Conservation (phyloP, 164 flowering plant species). For the Vitis rupestris region DNA sequence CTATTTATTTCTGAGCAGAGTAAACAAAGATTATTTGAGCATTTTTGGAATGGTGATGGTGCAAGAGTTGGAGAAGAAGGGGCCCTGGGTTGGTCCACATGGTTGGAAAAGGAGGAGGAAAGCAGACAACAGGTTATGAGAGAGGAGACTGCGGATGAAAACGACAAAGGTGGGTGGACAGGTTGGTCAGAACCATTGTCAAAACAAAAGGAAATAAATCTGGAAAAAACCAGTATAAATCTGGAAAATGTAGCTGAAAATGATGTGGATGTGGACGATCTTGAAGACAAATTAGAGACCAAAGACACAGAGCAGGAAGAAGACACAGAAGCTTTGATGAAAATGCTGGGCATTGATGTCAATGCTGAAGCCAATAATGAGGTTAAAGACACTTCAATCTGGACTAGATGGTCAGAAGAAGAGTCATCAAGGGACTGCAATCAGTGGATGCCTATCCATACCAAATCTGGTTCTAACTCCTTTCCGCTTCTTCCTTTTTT, state of each 20-base stretch:
- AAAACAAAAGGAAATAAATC: constrained; percentile 21
- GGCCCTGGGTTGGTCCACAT: constrained; percentile 88
- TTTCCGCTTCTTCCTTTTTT: constrained; percentile 7
- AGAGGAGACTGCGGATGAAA: constrained; percentile 43
- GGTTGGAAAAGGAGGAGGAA: constrained; percentile 94
- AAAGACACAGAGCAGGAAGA: constrained; percentile 52
- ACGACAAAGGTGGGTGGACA: constrained; percentile 89
- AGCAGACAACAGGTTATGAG: constrained; percentile 52
- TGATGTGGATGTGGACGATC: constrained; percentile 30
- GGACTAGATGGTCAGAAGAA: constrained; percentile 87
- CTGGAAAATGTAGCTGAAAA: constrained; percentile 19
- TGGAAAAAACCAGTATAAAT: constrained; percentile 14
- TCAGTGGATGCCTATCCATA: constrained; percentile 91
- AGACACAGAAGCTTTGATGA: constrained; percentile 72
- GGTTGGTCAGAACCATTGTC: constrained; percentile 80
- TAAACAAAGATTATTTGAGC: constrained; percentile 83
- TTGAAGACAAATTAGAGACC: constrained; percentile 44
- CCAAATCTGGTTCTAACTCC: constrained; percentile 41
- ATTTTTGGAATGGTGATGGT: constrained; percentile 86
- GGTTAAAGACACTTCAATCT: constrained; percentile 60
- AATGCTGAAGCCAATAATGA: constrained; percentile 58
- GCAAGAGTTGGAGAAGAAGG: constrained; percentile 94
- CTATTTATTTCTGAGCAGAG: constrained; percentile 70
- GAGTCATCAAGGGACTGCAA: constrained; percentile 61
- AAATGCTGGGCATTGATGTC: constrained; percentile 72